These are phyloP conservation scores for Entomortierella beljakovae DNA, from an alignment of 192 early-diverging fungal genomes.

Conservation along the genomic window DNA sequence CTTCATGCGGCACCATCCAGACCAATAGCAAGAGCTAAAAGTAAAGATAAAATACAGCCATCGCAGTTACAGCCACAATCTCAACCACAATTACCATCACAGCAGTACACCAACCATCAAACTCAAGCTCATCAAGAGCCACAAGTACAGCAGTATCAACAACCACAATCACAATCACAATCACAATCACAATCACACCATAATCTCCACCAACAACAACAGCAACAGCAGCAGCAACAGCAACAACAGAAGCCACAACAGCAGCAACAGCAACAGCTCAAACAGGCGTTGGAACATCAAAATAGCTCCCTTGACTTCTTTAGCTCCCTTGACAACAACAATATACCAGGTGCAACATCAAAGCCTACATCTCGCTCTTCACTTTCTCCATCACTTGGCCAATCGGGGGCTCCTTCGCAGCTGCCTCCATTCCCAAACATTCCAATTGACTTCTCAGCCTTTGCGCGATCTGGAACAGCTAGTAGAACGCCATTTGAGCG, in stretches of 20 bases:
- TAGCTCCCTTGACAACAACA: neutral
- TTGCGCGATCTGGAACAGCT: neutral
- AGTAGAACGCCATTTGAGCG: neutral
- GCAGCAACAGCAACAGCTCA: conserved; percentile 11
- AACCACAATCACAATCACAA: conserved; percentile 6
- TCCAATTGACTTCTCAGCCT: neutral
- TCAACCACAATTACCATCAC: neutral
- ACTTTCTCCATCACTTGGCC: neutral
- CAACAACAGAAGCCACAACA: conserved; percentile 1
- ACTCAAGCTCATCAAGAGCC: no score
- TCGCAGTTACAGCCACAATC: conserved; percentile 1
- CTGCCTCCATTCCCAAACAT: neutral
- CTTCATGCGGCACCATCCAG: neutral
- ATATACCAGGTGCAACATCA: neutral
- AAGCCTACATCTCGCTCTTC: neutral
- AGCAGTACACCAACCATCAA: no score
- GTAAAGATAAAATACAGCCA: conserved; percentile 3
- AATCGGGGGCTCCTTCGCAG: neutral
- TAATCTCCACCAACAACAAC: conserved; percentile 3
- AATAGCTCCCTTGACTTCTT: conserved; percentile 2
- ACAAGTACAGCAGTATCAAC: conserved; percentile 6
- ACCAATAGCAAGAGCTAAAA: conserved; percentile 2
- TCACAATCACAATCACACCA: neutral
- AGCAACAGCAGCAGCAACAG: neutral
- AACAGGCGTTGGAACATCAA: conserved; percentile 2